Evolutionary conservation across 164 flowering plant genomes (phyloP).

Genomic region (Cinnamomum chago): DNA sequence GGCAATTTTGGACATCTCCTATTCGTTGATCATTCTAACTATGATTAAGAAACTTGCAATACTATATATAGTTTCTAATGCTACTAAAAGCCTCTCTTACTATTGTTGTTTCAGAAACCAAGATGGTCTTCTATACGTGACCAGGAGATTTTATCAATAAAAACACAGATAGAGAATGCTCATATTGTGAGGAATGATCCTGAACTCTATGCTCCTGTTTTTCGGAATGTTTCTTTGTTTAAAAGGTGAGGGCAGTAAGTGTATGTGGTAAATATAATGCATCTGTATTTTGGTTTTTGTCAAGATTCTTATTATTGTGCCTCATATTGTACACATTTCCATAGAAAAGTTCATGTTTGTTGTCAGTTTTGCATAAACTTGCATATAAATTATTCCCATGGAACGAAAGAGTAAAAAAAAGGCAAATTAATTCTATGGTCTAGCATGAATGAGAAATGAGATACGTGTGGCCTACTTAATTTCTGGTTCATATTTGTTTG

Average conservation of each 20-base stretch:
- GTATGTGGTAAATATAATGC: background rate
- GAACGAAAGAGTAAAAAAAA: no score
- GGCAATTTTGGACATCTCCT: background rate
- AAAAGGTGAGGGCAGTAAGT: conserved; percentile 1
- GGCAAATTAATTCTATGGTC: no score
- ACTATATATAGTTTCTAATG: background rate
- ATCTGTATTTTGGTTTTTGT: background rate
- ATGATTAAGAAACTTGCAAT: conserved; percentile 4
- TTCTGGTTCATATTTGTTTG: no score
- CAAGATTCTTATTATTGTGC: background rate
- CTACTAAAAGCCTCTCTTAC: background rate
- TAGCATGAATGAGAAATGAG: no score
- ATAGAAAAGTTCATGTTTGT: background rate
- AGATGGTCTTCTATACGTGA: conserved; percentile 15
- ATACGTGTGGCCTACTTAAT: no score
- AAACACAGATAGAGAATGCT: conserved; percentile 11
- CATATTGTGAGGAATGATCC: conserved; percentile 8
- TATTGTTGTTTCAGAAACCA: conserved; percentile 9
- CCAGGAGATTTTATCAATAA: conserved; percentile 7
- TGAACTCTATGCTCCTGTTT: conserved; percentile 14
- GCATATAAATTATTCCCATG: no score
- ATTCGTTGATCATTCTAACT: conserved; percentile 7
- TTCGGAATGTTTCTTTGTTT: conserved; percentile 10
- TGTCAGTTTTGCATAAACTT: no score
- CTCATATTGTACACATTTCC: background rate